Conservation (phyloP, 768 basidiomycete genomes). For the Macrolepiota fuliginosa region DNA sequence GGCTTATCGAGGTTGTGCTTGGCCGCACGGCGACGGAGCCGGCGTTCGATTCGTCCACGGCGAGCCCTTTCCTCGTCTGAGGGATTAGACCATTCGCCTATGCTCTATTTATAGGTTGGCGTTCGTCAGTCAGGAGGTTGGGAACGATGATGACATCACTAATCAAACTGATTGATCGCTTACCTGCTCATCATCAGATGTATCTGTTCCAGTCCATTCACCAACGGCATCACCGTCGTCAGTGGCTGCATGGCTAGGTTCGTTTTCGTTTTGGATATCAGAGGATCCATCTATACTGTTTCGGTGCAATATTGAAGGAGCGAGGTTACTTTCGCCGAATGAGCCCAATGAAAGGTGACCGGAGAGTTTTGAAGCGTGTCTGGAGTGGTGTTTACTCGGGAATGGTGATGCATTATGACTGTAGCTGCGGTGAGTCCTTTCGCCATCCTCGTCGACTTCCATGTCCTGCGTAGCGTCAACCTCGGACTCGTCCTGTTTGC, state of each 20-base stretch:
- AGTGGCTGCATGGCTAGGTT: constrained; percentile 21
- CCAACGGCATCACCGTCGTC: constrained; percentile 45
- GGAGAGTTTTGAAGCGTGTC: constrained; percentile 66
- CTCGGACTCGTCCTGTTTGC: constrained; percentile 42
- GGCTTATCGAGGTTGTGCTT: constrained; percentile 50
- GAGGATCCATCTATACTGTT: constrained; percentile 16
- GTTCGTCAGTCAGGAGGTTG: background rate
- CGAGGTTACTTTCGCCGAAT: constrained; percentile 41
- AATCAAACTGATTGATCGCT: constrained; percentile 18
- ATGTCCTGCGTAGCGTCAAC: constrained; percentile 31
- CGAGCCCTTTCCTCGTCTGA: constrained; percentile 87
- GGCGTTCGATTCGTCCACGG: constrained; percentile 60
- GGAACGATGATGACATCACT: constrained; percentile 6
- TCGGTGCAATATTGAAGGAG: constrained; percentile 10
- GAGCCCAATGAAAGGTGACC: constrained; percentile 66
- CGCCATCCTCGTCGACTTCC: constrained; percentile 34
- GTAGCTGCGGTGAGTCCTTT: constrained; percentile 26
- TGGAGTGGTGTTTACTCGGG: constrained; percentile 58
- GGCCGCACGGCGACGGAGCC: constrained; percentile 47
- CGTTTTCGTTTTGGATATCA: constrained; percentile 24
- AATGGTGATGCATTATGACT: constrained; percentile 39
- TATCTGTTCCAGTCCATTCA: constrained; percentile 83
- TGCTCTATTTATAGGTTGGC: constrained; percentile 47
- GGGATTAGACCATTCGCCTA: constrained; percentile 88
- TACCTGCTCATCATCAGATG: constrained; percentile 74